Evolutionary conservation across 768 basidiomycete genomes (phyloP), one percentile per base, ranked within the genome.

Genomic region (Podaxis carcinomalis): DNA sequence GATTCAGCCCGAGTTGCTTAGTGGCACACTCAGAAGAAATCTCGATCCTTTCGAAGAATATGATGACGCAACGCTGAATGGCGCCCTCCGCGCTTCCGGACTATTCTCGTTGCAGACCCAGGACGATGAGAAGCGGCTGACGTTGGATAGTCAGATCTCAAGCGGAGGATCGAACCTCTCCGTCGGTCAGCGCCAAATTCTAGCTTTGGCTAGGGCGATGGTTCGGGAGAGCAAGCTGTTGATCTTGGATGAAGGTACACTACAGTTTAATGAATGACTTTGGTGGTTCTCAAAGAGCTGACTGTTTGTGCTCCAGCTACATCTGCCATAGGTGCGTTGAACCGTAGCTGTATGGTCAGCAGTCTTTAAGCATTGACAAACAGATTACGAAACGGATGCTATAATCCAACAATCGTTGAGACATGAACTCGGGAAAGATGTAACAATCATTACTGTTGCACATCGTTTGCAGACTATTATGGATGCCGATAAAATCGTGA

Each of bases 121-220:
- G 68, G 72, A 81, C 74, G 54, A 80, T 74, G 68, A 83, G 81
- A 53, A 81, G 74, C 36, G 75, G 75, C 68, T 81, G 50, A 77
- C 73, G 14, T 69, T 83, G 25, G 79, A 83, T 42, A 80, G 70
- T 28, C 52, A 66, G 27, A 74, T 83, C 28, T 67, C 76, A 28
- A 73, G 72, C 1, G 87, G 88, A 4, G 88, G 88, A 13, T 69
- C 78, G 16, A 90, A 90, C 68, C 82, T 90, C 64, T 88, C 86
- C 3, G 83, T 87, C 47, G 89, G 90, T 23, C 88, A 91, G 67
- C 71, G 89, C 10, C 89, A 92, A 65, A 78, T 87, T 51, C 78
- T 87, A 51, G 84, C 86, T 10, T 75, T 87, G 56, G 62, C 85
- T 5, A 75, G 85, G 28, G 85, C 85, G 4, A 76, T 86, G 54